Base-by-base conservation (phyloP, 2,329 filamentous ascomycete genomes). In the Mycosphaerelloides madeirae region DNA sequence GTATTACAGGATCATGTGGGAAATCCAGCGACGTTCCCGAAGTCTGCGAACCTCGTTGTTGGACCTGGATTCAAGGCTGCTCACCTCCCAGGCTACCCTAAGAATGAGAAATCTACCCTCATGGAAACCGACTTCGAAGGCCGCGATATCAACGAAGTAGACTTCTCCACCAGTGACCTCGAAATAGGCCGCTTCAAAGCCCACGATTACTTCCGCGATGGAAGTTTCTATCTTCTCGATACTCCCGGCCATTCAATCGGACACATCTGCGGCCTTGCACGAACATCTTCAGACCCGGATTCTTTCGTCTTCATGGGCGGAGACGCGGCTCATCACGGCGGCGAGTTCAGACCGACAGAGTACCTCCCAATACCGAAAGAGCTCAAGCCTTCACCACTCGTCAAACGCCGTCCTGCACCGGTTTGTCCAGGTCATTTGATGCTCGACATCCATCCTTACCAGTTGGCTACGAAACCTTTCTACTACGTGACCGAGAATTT, bases 171-270 rank as follows among this genome's bases (percentile, higher is more conserved):
- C 32, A 49, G 57, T 18, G 51, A 53, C n/a, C 58, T 71, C 3
- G 65, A 68, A 46, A 70, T 76, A 15, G 73, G 71, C 1, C 56
- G 66, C 7, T 76, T 75, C 54, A 53, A 64, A 25, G 73, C 74
- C 2, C 60, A 65, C 19, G 77, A 81, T 55, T 79, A 71, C 54
- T 80, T 79, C 43, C 70, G 70, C 3, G 77, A 81, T 54, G 77
- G 76, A 1, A 70, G 65, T 16, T 77, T 81, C 50, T 79, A 78
- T 54, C 64, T 80, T 1, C 65, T 80, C 20, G 65, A 76, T 50
- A 68, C 70, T 3, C 75, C 76, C 0, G 78, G 78, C 1, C 76
- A 79, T 53, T 68, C 70, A 0, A 58, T 74, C 9, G 74, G 72
- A 1, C 75, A 77, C 53, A 61, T 76, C n/a, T 70, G 68, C 44